Evolutionary conservation across 179 eudicot species (phyloP), one percentile per base, ranked within the genome.

Genomic region (Pouteria campechiana): DNA sequence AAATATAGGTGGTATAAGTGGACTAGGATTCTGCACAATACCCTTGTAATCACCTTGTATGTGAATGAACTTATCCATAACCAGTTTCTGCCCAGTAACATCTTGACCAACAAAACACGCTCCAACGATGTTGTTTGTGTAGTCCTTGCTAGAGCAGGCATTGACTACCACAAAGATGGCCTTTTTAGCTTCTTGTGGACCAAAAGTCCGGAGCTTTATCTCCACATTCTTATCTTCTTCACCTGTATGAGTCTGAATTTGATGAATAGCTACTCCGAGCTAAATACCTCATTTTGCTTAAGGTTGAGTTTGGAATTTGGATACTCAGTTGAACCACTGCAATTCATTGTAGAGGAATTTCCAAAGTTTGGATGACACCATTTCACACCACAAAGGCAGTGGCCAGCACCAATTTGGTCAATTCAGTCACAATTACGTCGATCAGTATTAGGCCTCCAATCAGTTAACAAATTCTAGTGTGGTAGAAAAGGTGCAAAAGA

Each of bases 61-160:
- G 51, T 79, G 70, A 63, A 82, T 78, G 49, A 76, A 87, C 39
- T 90, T 87, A 54, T 87, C 99, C 96, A 90, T 82, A 3, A 87
- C 75, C 28, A 64, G 35, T 60, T 90, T 90, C 57, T 90, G 92
- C 15, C 74, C 73, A 2, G 99, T 90, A 44, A 90, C 79, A 58
- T 90, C 99, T 57, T 86, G 99, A 46, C 94, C 99, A 20, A 87
- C 76, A 46, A 90, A 90, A 63, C 99, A 90, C n/a, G 74, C 92
- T 16, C 99, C 96, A 10, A 87, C 79, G 15, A 82, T 69, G 34
- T 73, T 77, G 55, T 63, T 55, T 12, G 70, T 59, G 44, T 82
- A 73, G 65, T 87, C 96, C 57, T 69, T 82, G 70, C 96, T 92
- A 25, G 75, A 82, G 73, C 99, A 90, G 55, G 99, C 92, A 65